phyloP scores from a whole-genome alignment of 2,329 filamentous ascomycete genomes.

The Dothistroma septosporum region DNA sequence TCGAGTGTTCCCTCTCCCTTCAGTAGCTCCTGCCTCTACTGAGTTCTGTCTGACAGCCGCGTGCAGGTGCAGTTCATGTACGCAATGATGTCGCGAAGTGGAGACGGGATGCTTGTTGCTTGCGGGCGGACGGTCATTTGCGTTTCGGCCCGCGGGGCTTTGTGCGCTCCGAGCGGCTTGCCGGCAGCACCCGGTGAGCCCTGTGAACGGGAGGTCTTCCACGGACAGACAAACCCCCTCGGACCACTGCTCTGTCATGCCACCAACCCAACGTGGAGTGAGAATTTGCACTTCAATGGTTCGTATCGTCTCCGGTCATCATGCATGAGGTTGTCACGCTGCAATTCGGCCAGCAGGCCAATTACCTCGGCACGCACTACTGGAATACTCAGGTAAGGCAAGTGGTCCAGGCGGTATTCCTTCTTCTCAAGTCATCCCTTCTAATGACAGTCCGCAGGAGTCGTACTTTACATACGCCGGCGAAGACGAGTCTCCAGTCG shows the following conservation, averaged over 20 bases:
- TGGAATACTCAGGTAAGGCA: slow-evolving; percentile 81
- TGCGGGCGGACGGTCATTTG: too few relatives aligned
- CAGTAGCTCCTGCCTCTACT: background rate
- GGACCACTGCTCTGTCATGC: background rate
- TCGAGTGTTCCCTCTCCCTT: background rate
- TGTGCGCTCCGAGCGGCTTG: too few relatives aligned
- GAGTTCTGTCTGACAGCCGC: too few relatives aligned
- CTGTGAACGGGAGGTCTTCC: background rate
- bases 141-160: too few relatives aligned
- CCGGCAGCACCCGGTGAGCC: too few relatives aligned
- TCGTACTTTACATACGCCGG: slow-evolving; percentile 91
- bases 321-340: slow-evolving; percentile 97
- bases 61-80: too few relatives aligned
- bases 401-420: background rate
- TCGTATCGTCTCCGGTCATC: background rate
- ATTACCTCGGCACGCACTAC: slow-evolving; percentile 92
- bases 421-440: background rate
- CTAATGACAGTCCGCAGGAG: slow-evolving; percentile 56
- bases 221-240: background rate
- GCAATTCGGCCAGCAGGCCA: slow-evolving; percentile 87
- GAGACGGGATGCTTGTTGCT: too few relatives aligned
- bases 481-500: slow-evolving; percentile 62
- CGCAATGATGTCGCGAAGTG: too few relatives aligned
- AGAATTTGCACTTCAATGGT: background rate
- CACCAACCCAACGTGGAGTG: too few relatives aligned